Conservation (phyloP, 306 rosid species). For the Cucurbita moschata region DNA sequence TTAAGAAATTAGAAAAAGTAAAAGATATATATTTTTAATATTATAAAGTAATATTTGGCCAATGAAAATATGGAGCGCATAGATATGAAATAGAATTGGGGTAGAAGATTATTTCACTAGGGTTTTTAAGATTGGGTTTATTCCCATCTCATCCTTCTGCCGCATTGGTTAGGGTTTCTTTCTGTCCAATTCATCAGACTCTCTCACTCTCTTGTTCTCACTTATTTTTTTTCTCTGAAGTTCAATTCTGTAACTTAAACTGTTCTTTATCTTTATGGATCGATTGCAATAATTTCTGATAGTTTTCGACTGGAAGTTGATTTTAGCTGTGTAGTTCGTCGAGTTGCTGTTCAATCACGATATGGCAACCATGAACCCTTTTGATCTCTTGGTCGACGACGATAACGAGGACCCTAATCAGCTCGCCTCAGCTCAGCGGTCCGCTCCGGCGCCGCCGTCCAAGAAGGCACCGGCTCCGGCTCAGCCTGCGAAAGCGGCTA, state of each 20-base stretch:
- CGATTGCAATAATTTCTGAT: conserved; percentile 9
- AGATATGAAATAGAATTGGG: not conserved
- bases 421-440: conserved; percentile 27
- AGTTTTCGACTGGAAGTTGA: not conserved
- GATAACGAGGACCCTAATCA: conserved; percentile 42
- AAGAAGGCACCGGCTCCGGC: conserved; percentile 27
- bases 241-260: not conserved
- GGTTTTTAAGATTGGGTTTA: conserved; percentile 24
- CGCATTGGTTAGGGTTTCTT: conserved; percentile 35
- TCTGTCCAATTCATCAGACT: not conserved
- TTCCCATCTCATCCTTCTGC: conserved; percentile 12
- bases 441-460: conserved; percentile 10
- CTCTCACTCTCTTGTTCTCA: not conserved
- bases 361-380: conserved; percentile 53
- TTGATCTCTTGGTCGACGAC: conserved; percentile 45
- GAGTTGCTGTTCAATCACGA: conserved; percentile 9
- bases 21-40: not conserved
- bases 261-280: conserved; percentile 24
- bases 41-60: not conserved
- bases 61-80: not conserved
- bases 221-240: not conserved
- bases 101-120: conserved; percentile 14
- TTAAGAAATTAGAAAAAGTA: too few species aligned
- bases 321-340: conserved; percentile 20
- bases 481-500: conserved; percentile 34